phyloP scores from a whole-genome alignment of 2,329 filamentous ascomycete genomes.

The Sclerotinia trifoliorum region DNA sequence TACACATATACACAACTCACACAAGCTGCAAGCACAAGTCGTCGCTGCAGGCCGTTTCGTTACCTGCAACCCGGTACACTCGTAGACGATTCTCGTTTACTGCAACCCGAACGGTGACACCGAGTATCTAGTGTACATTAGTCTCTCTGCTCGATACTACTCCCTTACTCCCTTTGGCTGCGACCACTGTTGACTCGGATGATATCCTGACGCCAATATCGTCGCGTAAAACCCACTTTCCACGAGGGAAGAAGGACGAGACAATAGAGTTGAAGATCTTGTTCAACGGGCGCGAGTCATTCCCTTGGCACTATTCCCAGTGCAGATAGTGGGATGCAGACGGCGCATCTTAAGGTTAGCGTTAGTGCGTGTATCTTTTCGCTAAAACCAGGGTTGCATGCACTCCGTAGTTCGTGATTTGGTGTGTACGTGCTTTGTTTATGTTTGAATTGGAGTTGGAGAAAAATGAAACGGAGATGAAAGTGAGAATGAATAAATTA shows the following conservation, averaged over 20 bases:
- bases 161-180: too few relatives aligned
- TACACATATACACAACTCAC: neutral
- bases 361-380: neutral
- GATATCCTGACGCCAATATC: neutral
- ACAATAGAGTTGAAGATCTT: neutral
- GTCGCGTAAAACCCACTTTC: neutral
- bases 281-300: slow-evolving; percentile 14
- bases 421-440: too few relatives aligned
- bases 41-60: neutral
- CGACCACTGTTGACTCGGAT: neutral
- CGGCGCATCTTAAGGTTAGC: neutral
- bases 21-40: neutral
- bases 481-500: too few relatives aligned
- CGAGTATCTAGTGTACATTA: slow-evolving; percentile 6
- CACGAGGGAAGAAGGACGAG: neutral
- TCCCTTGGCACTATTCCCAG: neutral
- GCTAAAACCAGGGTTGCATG: neutral
- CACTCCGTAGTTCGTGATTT: neutral
- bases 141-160: neutral
- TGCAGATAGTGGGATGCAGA: neutral
- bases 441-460: neutral
- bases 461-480: neutral
- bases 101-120: slow-evolving; percentile 10
- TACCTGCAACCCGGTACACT: too few relatives aligned
- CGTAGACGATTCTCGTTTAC: neutral